Conservation (phyloP, 805 yeast species). For the Kodamaea neixiangensis region DNA sequence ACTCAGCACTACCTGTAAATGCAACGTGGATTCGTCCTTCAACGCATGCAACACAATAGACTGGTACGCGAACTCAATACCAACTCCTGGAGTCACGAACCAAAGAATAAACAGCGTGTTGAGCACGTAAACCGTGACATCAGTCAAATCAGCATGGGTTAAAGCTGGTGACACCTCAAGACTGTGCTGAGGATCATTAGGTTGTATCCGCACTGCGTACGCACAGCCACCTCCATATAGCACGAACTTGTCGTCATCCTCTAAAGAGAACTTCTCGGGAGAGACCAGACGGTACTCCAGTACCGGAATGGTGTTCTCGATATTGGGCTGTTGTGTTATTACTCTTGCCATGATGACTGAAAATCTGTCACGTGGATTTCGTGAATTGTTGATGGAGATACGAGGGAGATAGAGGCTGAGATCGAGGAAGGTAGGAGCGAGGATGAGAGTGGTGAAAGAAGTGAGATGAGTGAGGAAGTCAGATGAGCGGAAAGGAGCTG, state of each 20-base stretch:
- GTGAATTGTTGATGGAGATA: background rate
- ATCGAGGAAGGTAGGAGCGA: background rate
- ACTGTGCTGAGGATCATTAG: constrained; percentile 17
- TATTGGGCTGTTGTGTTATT: constrained; percentile 33
- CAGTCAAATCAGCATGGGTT: constrained; percentile 10
- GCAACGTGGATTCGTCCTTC: constrained; percentile 22
- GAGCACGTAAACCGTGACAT: constrained; percentile 32
- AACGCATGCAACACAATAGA: constrained; percentile 36
- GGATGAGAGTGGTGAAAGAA: background rate
- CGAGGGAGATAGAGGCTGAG: too few relatives aligned
- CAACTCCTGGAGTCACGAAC: constrained; percentile 22
- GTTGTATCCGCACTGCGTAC: constrained; percentile 15
- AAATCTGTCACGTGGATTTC: constrained; percentile 5
- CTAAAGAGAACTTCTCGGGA: constrained; percentile 40
- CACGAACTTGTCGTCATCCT: constrained; percentile 40
- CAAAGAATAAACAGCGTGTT: constrained; percentile 37
- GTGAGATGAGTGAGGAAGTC: background rate
- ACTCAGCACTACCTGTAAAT: constrained; percentile 33
- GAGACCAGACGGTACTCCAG: constrained; percentile 35
- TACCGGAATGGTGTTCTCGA: constrained; percentile 42
- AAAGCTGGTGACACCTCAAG: constrained; percentile 16
- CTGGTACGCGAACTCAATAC: constrained; percentile 39
- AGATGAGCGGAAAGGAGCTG: too few relatives aligned
- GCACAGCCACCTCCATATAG: constrained; percentile 40
- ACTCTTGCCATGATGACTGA: constrained; percentile 12